These are phyloP conservation scores for Trematosphaeria pertusa DNA, from an alignment of 2,329 filamentous ascomycete species.

Conservation along the genomic window DNA sequence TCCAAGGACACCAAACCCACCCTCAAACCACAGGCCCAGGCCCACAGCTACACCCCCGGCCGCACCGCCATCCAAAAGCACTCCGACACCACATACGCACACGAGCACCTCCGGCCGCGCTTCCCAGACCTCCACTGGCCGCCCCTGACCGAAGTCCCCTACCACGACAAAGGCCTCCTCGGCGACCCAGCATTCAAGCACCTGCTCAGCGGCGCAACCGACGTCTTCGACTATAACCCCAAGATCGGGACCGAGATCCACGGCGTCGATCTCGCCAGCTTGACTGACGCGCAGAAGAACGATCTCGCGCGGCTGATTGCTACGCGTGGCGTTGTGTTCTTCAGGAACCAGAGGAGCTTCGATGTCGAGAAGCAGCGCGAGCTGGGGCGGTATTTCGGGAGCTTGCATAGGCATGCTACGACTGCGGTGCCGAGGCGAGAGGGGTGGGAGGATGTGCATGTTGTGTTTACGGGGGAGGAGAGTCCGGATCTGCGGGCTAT, in stretches of 20 bases:
- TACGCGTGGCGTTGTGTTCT: constrained; percentile 64
- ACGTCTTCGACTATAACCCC: constrained; percentile 64
- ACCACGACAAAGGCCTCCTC: constrained; percentile 61
- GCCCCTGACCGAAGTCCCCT: constrained; percentile 56
- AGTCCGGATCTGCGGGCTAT: constrained; percentile 61
- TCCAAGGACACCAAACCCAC: constrained; percentile 17
- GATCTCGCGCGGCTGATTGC: constrained; percentile 62
- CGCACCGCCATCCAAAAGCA: constrained; percentile 54
- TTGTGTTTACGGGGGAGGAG: constrained; percentile 62
- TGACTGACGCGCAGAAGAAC: constrained; percentile 61
- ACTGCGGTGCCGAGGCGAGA: constrained; percentile 58
- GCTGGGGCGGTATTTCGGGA: constrained; percentile 61
- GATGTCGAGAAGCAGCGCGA: constrained; percentile 61
- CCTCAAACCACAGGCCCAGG: constrained; percentile 26
- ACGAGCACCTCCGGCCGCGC: constrained; percentile 59
- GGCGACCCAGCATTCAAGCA: constrained; percentile 63
- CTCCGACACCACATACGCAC: constrained; percentile 54
- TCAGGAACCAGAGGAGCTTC: constrained; percentile 62
- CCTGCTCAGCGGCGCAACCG: constrained; percentile 59
- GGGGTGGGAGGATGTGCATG: constrained; percentile 64
- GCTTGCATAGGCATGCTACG: constrained; percentile 63
- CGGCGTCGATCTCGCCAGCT: constrained; percentile 58
- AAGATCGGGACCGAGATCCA: constrained; percentile 63
- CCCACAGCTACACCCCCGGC: constrained; percentile 56
- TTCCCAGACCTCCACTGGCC: constrained; percentile 63